Evolutionary conservation across 2,329 filamentous ascomycete species (phyloP), one percentile per base, ranked within the genome.

Genomic region (Exophiala phaeomuriformis): DNA sequence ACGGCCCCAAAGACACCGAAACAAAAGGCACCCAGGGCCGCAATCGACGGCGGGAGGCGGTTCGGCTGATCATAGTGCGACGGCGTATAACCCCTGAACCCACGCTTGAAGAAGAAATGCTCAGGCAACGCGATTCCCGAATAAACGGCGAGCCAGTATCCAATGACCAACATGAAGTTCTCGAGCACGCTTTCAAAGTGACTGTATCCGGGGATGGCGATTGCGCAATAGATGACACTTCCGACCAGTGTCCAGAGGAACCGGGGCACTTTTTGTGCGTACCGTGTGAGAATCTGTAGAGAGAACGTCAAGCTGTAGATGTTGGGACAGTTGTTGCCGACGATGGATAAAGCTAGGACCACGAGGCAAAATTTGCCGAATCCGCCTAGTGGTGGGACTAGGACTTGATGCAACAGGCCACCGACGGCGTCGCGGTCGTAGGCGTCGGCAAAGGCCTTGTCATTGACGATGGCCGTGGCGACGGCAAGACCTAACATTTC

Each of bases 331-430:
- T 86, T 86, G 71, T 84, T 86, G 54, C 82, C 83, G 57, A 86
- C 75, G 65, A 84, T 85, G 49, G 78, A 81, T 9, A 86, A 75
- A 1, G 81, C 81, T 5, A 87, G 75, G 44, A 86, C 73, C 49
- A 85, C 75, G 29, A 86, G 69, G 66, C 85, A 88, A 74, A 88
- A 87, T 65, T 85, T 77, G 58, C 86, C 86, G 65, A 89, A 88
- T 43, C 73, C 75, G 36, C 84, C 84, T 0, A 86, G 72, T 3
- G 76, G 76, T 5, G 80, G 78, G 53, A 83, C 74, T 1, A 88
- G 75, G 2, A 86, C 82, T 9, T 81, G 77, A 2, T 75, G 81
- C 10, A 89, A 75, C 3, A 90, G 72, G 28, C 85, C 86, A 28
- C 85, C 85, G 31, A 85, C 81, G 8, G 77, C 75, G 8, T 82